Conservation (phyloP, 257 asterid species). For the Solanum etuberosum region DNA sequence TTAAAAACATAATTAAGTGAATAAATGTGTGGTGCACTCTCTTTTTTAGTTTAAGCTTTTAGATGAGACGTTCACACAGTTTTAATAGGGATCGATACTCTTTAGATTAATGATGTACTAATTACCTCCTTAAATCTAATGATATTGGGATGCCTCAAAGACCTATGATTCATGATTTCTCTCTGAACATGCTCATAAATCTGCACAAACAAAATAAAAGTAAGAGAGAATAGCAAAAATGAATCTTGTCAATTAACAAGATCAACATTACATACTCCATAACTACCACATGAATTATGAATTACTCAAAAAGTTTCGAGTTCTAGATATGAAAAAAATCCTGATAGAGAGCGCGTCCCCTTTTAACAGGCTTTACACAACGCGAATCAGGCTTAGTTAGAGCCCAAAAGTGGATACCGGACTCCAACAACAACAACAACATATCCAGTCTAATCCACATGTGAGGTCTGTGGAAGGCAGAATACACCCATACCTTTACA, state of each 20-base stretch:
- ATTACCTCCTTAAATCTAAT: conserved; percentile 64
- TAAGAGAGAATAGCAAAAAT: neutral
- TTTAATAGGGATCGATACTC: neutral
- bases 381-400: neutral
- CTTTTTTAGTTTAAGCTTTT: neutral
- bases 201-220: conserved; percentile 14
- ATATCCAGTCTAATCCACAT: neutral
- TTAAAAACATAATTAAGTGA: neutral
- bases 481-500: fast-evolving
- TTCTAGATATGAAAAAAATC: neutral
- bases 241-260: neutral
- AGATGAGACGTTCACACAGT: neutral
- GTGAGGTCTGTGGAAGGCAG: neutral
- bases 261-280: neutral
- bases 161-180: conserved; percentile 75
- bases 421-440: neutral
- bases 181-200: conserved; percentile 80
- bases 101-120: too few relatives aligned
- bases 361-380: neutral
- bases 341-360: neutral
- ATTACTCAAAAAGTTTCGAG: neutral
- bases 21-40: neutral
- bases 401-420: neutral
- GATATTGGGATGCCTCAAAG: conserved; percentile 62
- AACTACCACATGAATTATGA: neutral